Conservation (phyloP, 441 rosid species). For the Corymbia citriodora region DNA sequence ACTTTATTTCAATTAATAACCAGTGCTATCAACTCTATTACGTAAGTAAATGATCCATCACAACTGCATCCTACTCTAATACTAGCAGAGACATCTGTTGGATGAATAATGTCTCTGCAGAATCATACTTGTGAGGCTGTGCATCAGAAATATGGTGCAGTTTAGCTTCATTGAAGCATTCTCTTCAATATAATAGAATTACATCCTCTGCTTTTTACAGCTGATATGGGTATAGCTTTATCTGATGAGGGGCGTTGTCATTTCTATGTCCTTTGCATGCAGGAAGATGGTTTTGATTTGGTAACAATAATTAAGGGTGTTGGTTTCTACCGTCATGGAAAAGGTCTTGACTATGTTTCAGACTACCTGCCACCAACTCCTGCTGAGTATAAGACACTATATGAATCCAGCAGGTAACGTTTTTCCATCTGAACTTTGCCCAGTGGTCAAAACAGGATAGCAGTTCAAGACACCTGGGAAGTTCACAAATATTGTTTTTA, state of each 20-base stretch:
- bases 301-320: conserved; percentile 57
- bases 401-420: conserved; percentile 45
- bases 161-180: neutral
- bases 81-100: neutral
- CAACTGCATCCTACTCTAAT: neutral
- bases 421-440: neutral
- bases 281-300: conserved; percentile 78
- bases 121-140: neutral
- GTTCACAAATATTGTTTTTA: neutral
- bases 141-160: too few species aligned
- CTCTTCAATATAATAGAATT: neutral
- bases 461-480: neutral
- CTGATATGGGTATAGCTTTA: neutral
- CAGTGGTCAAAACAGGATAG: neutral
- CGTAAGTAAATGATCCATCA: neutral
- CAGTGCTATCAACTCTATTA: neutral
- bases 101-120: neutral
- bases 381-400: conserved; percentile 38
- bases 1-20: too few species aligned
- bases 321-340: conserved; percentile 64
- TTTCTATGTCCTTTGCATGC: conserved; percentile 3
- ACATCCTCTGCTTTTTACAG: neutral
- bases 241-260: neutral
- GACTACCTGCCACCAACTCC: conserved; percentile 68
- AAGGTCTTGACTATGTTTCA: conserved; percentile 36